These are phyloP conservation scores for Cladobotryum mycophilum DNA, from an alignment of 2,329 filamentous ascomycete species.

Conservation along the genomic window DNA sequence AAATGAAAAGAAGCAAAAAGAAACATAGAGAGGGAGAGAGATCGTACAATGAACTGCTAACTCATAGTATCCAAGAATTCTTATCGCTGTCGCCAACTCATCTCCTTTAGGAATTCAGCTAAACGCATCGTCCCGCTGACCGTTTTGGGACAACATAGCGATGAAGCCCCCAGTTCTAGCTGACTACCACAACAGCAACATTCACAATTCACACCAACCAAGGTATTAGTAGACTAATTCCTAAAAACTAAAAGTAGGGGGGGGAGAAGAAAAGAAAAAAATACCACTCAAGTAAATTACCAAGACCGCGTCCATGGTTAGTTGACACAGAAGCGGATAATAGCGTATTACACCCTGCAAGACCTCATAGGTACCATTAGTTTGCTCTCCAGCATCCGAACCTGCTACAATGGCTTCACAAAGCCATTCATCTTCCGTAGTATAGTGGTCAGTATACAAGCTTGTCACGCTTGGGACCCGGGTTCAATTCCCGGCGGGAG, in stretches of 20 bases:
- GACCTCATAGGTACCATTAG: no score
- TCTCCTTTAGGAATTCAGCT: neutral
- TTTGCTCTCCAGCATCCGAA: neutral
- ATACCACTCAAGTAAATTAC: no score
- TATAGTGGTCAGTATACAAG: conserved; percentile 21
- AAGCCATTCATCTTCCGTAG: conserved; percentile 16
- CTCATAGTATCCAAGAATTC: neutral
- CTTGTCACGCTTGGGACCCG: conserved; percentile 20
- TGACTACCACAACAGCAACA: no score
- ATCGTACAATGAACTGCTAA: neutral
- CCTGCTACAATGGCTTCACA: conserved; percentile 10
- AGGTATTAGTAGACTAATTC: no score
- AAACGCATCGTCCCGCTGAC: neutral
- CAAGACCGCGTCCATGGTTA: no score
- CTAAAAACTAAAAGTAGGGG: neutral
- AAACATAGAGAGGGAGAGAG: no score
- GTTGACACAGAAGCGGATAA: no score
- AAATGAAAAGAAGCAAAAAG: no score
- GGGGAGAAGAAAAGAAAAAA: no score
- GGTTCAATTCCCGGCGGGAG: conserved; percentile 21
- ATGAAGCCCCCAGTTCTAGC: neutral
- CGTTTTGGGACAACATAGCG: neutral
- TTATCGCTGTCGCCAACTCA: neutral
- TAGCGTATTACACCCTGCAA: no score
- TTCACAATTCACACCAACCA: no score